Conservation (phyloP, 768 basidiomycete species). For the Amanita exitialis region DNA sequence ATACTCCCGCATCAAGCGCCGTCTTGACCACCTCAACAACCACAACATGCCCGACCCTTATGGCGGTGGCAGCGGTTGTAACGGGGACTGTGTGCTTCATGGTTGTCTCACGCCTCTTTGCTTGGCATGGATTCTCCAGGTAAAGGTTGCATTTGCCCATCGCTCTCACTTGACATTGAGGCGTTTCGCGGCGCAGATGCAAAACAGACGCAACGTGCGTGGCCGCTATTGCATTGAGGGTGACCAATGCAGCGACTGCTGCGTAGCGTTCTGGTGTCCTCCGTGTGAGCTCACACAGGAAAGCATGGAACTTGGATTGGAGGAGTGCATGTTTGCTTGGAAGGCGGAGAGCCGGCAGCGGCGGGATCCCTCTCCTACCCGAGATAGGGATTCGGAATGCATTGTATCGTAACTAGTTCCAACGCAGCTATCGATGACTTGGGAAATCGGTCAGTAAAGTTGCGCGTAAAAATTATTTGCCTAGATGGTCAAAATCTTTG, state of each 20-base stretch:
- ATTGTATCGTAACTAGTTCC: too few species aligned
- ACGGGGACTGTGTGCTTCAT: constrained; percentile 27
- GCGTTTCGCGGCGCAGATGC: constrained; percentile 13
- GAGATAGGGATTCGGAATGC: too few species aligned
- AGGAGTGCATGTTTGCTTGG: too few species aligned
- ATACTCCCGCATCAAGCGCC: constrained; percentile 29
- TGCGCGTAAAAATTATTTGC: too few species aligned
- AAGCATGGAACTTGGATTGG: too few species aligned
- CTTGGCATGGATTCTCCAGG: constrained; percentile 31
- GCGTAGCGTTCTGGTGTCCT: constrained; percentile 10
- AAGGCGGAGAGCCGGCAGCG: too few species aligned
- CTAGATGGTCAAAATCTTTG: too few species aligned
- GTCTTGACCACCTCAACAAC: constrained; percentile 25
- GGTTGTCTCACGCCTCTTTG: constrained; percentile 19
- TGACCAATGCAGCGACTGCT: constrained; percentile 29
- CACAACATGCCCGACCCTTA: constrained; percentile 27
- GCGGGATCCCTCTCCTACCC: too few species aligned
- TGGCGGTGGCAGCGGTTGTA: constrained; percentile 21
- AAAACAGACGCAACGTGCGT: constrained; percentile 27
- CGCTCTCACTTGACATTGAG: neutral
- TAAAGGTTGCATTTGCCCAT: constrained; percentile 9
- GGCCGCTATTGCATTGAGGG: constrained; percentile 38
- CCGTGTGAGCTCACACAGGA: too few species aligned
- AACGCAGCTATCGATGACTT: too few species aligned
- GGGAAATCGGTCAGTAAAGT: too few species aligned